These are phyloP conservation scores for Venturia aucupariae DNA, from an alignment of 2,329 filamentous ascomycete genomes.

Conservation along the genomic window DNA sequence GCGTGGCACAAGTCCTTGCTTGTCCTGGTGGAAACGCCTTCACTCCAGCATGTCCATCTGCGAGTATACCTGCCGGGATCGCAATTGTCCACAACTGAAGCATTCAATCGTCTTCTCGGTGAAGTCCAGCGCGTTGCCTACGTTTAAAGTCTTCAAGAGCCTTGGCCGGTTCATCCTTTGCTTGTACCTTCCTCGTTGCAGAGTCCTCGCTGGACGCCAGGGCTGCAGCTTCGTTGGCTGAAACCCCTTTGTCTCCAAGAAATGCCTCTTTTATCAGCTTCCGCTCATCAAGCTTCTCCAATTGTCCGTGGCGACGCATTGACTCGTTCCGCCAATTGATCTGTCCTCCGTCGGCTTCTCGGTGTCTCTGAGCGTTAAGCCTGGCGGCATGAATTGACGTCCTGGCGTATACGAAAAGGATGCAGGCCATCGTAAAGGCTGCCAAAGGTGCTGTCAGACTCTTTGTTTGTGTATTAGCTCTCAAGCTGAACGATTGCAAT, in stretches of 20 bases:
- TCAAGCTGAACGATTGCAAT: slow-evolving; percentile 11
- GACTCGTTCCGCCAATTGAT: slow-evolving; percentile 47
- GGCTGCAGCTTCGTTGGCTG: not conserved
- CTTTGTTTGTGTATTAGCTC: slow-evolving; percentile 22
- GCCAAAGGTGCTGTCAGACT: slow-evolving; percentile 51
- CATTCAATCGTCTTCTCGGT: slow-evolving; percentile 5
- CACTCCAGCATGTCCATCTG: not conserved
- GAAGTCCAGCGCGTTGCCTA: not conserved
- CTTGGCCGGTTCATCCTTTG: slow-evolving; percentile 5
- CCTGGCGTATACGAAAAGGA: slow-evolving; percentile 53
- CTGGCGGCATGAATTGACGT: slow-evolving; percentile 59
- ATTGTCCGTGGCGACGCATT: slow-evolving; percentile 42
- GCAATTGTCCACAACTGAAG: not conserved
- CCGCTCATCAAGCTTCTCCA: slow-evolving; percentile 35
- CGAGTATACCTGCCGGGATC: not conserved
- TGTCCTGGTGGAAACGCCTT: not conserved
- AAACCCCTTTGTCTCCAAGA: slow-evolving; percentile 6
- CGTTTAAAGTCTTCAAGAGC: slow-evolving; percentile 7
- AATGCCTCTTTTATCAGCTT: slow-evolving; percentile 21
- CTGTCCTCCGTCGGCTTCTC: slow-evolving; percentile 49
- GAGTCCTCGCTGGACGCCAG: not conserved
- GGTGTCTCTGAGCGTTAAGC: slow-evolving; percentile 50
- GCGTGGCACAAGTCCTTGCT: not conserved
- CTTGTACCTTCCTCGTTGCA: not conserved
- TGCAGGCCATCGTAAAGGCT: slow-evolving; percentile 52